These are phyloP conservation scores for Calonectria hawksworthii DNA, from an alignment of 2,329 filamentous ascomycete species.

Conservation along the genomic window DNA sequence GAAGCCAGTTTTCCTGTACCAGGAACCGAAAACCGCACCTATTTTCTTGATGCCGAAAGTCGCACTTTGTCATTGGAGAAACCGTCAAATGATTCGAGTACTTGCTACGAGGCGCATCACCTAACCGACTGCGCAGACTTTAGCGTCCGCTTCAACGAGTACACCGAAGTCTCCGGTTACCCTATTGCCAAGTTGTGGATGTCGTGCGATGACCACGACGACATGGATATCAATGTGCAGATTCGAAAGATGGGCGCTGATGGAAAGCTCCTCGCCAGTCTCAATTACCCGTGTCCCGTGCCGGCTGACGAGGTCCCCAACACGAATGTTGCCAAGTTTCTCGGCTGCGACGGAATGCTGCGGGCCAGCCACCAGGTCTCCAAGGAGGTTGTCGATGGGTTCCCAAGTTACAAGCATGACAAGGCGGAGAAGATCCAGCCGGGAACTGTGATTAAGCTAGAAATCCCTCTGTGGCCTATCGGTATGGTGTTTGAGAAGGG, in stretches of 20 bases:
- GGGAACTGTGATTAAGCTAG: conserved; percentile 2
- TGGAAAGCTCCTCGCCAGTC: background rate
- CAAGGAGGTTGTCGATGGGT: background rate
- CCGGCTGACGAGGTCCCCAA: background rate
- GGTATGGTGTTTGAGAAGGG: conserved; percentile 10
- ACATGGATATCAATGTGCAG: conserved; percentile 4
- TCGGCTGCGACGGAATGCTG: background rate
- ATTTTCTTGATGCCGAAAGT: background rate
- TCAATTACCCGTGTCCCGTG: conserved; percentile 18
- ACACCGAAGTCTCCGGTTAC: background rate
- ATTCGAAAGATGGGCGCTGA: background rate
- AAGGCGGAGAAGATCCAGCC: background rate
- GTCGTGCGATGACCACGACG: background rate
- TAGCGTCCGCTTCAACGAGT: background rate
- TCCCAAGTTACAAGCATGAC: background rate
- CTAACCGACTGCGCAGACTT: background rate
- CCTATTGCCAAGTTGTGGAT: background rate
- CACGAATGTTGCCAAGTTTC: background rate
- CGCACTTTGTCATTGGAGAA: background rate
- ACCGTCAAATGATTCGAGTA: background rate
- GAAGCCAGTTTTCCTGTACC: background rate
- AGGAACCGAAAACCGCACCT: background rate
- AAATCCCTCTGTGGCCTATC: conserved; percentile 16
- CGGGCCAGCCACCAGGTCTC: background rate
- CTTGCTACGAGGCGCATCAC: background rate